A percentile compares a stretch with the other conserved stretches of the same genome.
phyloP scores from a whole-genome alignment of 148 eudicot species.

The Talinum fruticosum region DNA sequence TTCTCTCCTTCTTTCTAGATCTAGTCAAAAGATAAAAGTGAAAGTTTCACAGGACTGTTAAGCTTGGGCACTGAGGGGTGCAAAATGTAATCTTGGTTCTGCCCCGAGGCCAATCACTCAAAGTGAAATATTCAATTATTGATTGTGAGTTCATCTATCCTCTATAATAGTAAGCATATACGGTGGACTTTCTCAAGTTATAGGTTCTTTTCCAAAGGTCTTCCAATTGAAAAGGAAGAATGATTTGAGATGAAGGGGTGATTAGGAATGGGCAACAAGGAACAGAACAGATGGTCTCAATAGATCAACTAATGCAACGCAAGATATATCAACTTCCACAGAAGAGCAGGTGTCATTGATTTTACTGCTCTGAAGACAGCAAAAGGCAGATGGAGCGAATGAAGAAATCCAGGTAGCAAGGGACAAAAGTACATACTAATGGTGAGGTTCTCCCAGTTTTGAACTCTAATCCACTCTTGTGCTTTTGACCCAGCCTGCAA shows the following conservation, averaged over 20 bases:
- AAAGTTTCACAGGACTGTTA: not conserved
- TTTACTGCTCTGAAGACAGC: not conserved
- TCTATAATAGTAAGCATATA: not conserved
- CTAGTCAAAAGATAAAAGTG: not conserved
- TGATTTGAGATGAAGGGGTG: not conserved
- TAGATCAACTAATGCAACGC: not conserved
- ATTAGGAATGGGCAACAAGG: not conserved
- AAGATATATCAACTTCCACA: not conserved
- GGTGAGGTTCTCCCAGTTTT: constrained; percentile 68
- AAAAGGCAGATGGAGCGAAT: not conserved
- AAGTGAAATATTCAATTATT: not conserved
- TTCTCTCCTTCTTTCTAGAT: not conserved
- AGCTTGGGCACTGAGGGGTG: not conserved
- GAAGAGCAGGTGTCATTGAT: not conserved
- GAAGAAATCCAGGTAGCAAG: constrained; percentile 11
- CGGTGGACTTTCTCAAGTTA: not conserved
- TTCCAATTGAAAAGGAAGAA: not conserved
- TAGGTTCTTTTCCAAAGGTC: not conserved
- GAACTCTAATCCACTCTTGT: constrained; percentile 74
- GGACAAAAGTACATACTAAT: constrained; percentile 47
- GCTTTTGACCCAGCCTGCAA: constrained; percentile 56
- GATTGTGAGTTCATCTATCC: not conserved
- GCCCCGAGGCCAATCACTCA: not conserved
- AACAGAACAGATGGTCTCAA: not conserved
- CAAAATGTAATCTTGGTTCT: not conserved